These are phyloP conservation scores for Aspergillus melleus DNA, from an alignment of 2,329 filamentous ascomycete genomes.

Conservation along the genomic window DNA sequence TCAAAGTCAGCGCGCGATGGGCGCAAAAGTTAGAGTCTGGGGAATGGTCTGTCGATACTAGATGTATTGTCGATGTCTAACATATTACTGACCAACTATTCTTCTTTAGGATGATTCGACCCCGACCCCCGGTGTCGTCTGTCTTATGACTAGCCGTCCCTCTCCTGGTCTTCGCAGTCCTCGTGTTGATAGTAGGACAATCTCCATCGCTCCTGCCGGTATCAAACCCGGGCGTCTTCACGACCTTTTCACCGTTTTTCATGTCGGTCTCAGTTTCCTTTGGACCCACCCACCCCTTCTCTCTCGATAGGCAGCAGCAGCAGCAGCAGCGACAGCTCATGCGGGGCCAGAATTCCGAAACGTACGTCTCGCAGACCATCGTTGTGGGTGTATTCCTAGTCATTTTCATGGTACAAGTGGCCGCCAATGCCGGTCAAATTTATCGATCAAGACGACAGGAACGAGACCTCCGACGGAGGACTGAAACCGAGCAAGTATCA, in stretches of 20 bases:
- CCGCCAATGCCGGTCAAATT: slow-evolving; percentile 28
- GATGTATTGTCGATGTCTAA: neutral
- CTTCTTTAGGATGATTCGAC: slow-evolving; percentile 28
- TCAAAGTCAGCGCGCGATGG: slow-evolving; percentile 83
- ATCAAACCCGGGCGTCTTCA: slow-evolving; percentile 28
- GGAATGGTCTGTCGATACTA: slow-evolving; percentile 61
- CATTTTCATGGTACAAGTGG: slow-evolving; percentile 32
- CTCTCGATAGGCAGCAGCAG: slow-evolving; percentile 5
- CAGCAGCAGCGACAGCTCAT: slow-evolving; percentile 3
- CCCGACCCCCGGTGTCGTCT: slow-evolving; percentile 35
- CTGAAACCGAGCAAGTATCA: slow-evolving; percentile 2
- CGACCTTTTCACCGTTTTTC: slow-evolving; percentile 35
- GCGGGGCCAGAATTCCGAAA: slow-evolving; percentile 13
- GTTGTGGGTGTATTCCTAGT: slow-evolving; percentile 33
- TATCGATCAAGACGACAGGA: slow-evolving; percentile 24
- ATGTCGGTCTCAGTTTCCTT: slow-evolving; percentile 40
- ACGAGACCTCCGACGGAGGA: slow-evolving; percentile 2
- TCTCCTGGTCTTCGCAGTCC: slow-evolving; percentile 32
- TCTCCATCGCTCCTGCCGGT: slow-evolving; percentile 21
- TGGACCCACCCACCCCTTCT: slow-evolving; percentile 18
- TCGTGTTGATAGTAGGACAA: slow-evolving; percentile 29
- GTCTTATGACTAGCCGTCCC: slow-evolving; percentile 48
- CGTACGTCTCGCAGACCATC: slow-evolving; percentile 33
- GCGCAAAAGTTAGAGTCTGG: slow-evolving; percentile 69
- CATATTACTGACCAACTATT: slow-evolving; percentile 15